phyloP scores from a whole-genome alignment of 1,284 basidiomycete genomes.

The Apiotrichum siamense region DNA sequence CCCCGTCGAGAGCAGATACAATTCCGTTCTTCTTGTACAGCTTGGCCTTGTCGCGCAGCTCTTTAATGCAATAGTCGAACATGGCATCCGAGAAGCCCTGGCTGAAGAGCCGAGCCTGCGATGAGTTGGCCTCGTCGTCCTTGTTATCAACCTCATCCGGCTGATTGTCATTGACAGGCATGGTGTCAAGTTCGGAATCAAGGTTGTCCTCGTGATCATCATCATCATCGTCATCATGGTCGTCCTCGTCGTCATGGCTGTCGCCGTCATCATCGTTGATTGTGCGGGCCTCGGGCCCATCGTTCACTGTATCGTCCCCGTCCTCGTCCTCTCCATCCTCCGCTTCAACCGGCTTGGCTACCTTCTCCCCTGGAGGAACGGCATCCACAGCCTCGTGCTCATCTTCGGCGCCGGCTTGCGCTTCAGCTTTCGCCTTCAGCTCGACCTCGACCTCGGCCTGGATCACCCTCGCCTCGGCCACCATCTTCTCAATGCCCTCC shows the following conservation, averaged over 20 bases:
- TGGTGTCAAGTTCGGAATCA: not conserved
- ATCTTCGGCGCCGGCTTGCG: not conserved
- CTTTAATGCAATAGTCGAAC: conserved; percentile 8
- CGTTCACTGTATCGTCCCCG: not conserved
- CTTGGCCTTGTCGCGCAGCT: conserved; percentile 14
- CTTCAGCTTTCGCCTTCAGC: not conserved
- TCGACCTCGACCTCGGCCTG: not conserved
- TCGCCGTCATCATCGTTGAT: not conserved
- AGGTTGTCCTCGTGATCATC: not conserved
- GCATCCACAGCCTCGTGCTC: not conserved
- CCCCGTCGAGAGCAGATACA: conserved; percentile 3
- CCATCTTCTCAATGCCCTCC: not conserved
- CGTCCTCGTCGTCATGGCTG: not conserved
- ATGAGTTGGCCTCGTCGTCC: not conserved
- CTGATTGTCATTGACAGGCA: not conserved
- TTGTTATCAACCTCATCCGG: not conserved
- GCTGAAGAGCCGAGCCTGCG: not conserved
- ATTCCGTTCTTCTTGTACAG: not conserved
- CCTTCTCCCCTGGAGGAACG: too few species aligned
- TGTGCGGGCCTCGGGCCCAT: not conserved
- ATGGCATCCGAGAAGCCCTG: conserved; percentile 9
- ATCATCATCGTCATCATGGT: not conserved
- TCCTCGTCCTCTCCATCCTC: not conserved
- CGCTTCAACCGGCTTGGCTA: too few species aligned
- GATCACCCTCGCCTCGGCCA: not conserved